Base-by-base conservation (phyloP, 345 rosid genomes). In the Gossypium stocksii region DNA sequence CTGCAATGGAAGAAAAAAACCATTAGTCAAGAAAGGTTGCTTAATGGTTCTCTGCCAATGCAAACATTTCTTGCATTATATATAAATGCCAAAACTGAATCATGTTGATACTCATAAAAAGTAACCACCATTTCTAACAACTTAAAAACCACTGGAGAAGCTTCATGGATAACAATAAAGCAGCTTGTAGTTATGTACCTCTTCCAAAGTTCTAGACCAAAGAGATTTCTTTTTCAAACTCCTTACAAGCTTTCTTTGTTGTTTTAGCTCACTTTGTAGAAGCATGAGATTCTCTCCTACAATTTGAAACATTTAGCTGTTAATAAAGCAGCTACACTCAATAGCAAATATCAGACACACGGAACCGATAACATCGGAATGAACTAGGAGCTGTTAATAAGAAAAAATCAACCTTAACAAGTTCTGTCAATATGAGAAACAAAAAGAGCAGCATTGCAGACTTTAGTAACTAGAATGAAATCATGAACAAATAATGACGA, bases 181-280 rank as follows among this genome's bases (percentile, higher is more conserved):
- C 53, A 29, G 72, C 49, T 75, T 34, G 48, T 60, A 41, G 77
- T 52, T 51, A 77, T 59, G 63, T 84, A 84, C 99, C 97, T 95
- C 97, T 80, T 87, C 96, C 77, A 88, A 81, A 82, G 73, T 90
- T 77, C 80, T 87, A 10, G 97, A 91, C 99, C 99, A 95, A 25
- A 93, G 92, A 17, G 99, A 95, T 82, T 86, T 95, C 91, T 87
- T 91, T 82, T 85, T 80, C 85, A 93, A 89, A 85, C 84, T 84
- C 82, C 77, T 83, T 54, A 93, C 97, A 57, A 83, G 79, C 83
- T 91, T 93, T 78, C 74, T 85, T 80, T 90, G 96, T 72, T 84
- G 82, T 84, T 87, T 93, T 29, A 95, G 83, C 82, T 93, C 97
- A 77, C 80, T 80, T 11, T 81, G 96, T 78, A 95, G 84, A 67